phyloP scores from a whole-genome alignment of 1,284 basidiomycete species.

The Grifola frondosa region DNA sequence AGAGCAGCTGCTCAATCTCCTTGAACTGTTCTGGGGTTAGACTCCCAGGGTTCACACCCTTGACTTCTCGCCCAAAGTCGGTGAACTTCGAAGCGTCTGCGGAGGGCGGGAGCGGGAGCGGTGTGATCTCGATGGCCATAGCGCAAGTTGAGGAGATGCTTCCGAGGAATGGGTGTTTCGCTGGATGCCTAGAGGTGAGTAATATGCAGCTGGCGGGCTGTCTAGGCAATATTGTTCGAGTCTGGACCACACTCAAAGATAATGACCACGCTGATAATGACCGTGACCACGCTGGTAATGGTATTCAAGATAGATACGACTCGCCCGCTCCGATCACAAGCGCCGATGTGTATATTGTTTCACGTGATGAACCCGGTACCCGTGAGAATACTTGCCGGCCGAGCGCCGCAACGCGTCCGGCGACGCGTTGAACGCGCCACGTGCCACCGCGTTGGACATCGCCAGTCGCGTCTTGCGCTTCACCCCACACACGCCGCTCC shows the following conservation, averaged over 20 bases:
- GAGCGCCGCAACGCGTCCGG: slow-evolving; percentile 7
- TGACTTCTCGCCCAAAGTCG: slow-evolving; percentile 52
- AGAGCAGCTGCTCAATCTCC: slow-evolving; percentile 51
- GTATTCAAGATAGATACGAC: no score
- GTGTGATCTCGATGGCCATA: slow-evolving; percentile 43
- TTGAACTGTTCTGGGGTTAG: slow-evolving; percentile 45
- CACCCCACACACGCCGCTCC: neutral
- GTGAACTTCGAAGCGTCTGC: slow-evolving; percentile 48
- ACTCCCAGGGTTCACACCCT: slow-evolving; percentile 49
- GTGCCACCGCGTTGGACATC: neutral
- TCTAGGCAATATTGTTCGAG: no score
- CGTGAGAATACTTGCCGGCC: neutral
- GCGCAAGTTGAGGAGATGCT: no score
- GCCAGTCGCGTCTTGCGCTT: slow-evolving; percentile 1
- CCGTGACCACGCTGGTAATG: no score
- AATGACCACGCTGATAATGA: no score
- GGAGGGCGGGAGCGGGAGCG: slow-evolving; percentile 47
- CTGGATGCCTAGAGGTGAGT: no score
- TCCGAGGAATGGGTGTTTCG: no score
- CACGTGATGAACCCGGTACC: neutral
- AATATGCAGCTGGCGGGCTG: no score
- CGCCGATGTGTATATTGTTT: no score
- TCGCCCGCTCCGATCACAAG: no score
- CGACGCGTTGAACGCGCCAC: slow-evolving; percentile 19
- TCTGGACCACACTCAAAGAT: no score